Base-by-base conservation (phyloP, 306 rosid genomes). In the Sechiopsis laciniata region DNA sequence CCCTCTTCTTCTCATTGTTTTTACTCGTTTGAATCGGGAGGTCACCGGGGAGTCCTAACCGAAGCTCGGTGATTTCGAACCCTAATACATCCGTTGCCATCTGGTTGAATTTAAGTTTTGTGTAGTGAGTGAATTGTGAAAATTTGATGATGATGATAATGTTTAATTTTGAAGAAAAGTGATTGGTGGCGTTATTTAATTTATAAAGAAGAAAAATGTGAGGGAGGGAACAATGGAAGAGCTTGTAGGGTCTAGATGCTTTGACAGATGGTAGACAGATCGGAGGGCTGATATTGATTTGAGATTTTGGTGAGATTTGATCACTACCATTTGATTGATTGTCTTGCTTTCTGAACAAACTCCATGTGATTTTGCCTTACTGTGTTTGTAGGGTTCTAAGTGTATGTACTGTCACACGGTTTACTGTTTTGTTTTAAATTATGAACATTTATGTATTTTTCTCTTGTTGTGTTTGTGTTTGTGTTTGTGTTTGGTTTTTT, bases 51-150 rank as follows among this genome's bases (percentile, higher is more conserved):
- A 85, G 78, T 54, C 97, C 98, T 37, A 93, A 55, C 77, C 98
- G 85, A 51, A 93, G 85, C 87, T 93, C 97, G 0, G 98, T 93
- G 58, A 93, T 88, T 59, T 93, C 98, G 42, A 90, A 74, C 59
- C 89, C 98, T 55, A 87, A 77, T 59, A 85, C 84, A 79, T 86
- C 88, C 75, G 78, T 78, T 10, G 61, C 87, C 98, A 91, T 87
- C 10, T 64, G 26, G 4, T 17, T 66, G 54, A n/a, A 66, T 66
- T 19, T 66, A 5, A n/a, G 32, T 2, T 67, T 19, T 11, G 21
- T 15, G 71, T 4, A 8, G 48, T 10, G 9, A 60, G 48, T 10
- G 9, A 60, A 60, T 60, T 24, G 14, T 59, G 64, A 61, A 61
- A 62, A 21, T 12, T 20, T 4, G 53, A 22, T 21, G 21, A 52